These are phyloP conservation scores for Lactarius tabidus DNA, from an alignment of 768 basidiomycete genomes.

Conservation along the genomic window DNA sequence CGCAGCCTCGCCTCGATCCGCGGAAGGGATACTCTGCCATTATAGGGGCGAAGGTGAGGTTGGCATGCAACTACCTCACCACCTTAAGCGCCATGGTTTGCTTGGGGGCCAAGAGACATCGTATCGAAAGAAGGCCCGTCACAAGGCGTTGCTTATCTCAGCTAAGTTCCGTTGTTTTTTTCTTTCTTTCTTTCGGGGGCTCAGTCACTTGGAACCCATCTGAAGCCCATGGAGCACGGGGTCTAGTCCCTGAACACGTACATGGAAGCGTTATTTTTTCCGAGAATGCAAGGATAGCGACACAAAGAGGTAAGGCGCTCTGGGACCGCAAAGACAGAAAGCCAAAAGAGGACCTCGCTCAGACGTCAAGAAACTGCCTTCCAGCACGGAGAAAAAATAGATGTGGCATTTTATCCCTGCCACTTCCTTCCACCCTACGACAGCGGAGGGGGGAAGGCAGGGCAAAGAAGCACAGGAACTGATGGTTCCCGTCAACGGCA, in stretches of 20 bases:
- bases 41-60: conserved; percentile 11
- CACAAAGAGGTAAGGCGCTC: conserved; percentile 19
- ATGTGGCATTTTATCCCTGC: conserved; percentile 17
- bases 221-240: conserved; percentile 14
- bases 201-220: conserved; percentile 6
- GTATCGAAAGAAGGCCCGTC: conserved; percentile 12
- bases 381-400: conserved; percentile 17
- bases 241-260: conserved; percentile 23
- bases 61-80: conserved; percentile 14
- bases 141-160: conserved; percentile 20
- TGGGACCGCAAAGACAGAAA: conserved; percentile 18
- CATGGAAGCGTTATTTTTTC: conserved; percentile 20
- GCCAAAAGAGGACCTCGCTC: conserved; percentile 8
- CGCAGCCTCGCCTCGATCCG: conserved; percentile 13
- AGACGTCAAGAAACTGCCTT: conserved; percentile 21
- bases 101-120: background rate
- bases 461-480: conserved; percentile 14
- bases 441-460: conserved; percentile 16
- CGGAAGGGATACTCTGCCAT: background rate
- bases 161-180: conserved; percentile 9
- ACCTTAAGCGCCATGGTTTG: background rate
- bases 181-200: conserved; percentile 6
- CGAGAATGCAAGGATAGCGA: conserved; percentile 14
- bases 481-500: conserved; percentile 23
- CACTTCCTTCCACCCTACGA: conserved; percentile 6